Evolutionary conservation across 2,329 filamentous ascomycete genomes (phyloP), one percentile per base, ranked within the genome.

Genomic region (Hymenoscyphus salicellus): DNA sequence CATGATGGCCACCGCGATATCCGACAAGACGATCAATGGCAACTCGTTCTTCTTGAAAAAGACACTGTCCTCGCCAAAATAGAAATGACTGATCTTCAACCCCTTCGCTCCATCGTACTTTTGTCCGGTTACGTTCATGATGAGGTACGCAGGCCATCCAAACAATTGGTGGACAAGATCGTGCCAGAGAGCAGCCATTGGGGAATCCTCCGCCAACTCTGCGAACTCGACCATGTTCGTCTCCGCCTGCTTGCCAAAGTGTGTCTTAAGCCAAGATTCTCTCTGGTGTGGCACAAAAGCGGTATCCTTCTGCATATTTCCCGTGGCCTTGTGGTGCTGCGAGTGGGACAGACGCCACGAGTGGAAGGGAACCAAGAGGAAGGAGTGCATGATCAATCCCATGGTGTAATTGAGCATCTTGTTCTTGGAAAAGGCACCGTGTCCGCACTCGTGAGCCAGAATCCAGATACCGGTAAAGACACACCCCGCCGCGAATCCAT

Each of bases 401-500:
- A 88, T 80, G 23, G 83, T 76, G 72, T 88, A 84, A 75, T 91
- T 91, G 68, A 89, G 73, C 57, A 71, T 77, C 58, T 79, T 78
- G 74, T 84, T 81, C 26, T 79, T 76, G 14, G 86, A 89, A 76
- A 91, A 90, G 55, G 88, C 86, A 41, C 86, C 85, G 75, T 92
- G 89, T 63, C 89, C 89, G 74, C 86, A 89, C 75, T 91, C 89
- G 75, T 91, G 89, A 8, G 85, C 88, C 55, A 91, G 79, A 70
- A 89, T 88, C 89, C 89, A 91, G 72, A 91, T 79, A 5, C 88
- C 89, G 4, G 87, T 89, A 74, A 86, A 86, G 70, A 89, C 79
- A 55, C 89, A 83, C 61, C 89, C 88, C 77, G 90, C 86, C 46
- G 86, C 73, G 74, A 86, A 88, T 69, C 85, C 85, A 75, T 91